Evolutionary conservation across 2,329 filamentous ascomycete genomes (phyloP), one percentile per base, ranked within the genome.

Genomic region (Ploettnerulaceae sp.): DNA sequence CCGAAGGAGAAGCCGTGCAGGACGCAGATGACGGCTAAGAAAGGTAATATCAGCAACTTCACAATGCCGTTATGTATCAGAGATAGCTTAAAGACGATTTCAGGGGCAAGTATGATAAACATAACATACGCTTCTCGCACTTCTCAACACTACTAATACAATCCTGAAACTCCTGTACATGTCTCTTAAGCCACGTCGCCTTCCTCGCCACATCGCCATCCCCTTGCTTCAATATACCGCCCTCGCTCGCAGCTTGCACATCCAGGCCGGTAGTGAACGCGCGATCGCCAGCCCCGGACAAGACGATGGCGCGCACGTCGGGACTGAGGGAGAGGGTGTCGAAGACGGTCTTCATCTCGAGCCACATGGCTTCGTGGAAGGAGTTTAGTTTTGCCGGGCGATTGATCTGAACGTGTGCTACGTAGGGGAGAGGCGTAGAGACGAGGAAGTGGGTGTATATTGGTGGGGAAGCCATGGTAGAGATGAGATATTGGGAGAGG

Each of bases 341-440:
- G 71, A 97, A 93, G 56, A 94, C 73, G 9, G 66, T 61, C 45
- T 81, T 79, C 53, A 95, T 74, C 70, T 95, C 89, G 43, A 83
- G 71, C 89, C 90, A 96, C 81, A 96, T 91, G 44, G 79, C 71
- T 64, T 88, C 81, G 56, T 81, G 76, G 66, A 95, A 96, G 54
- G 90, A 82, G 66, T 97, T 97, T 65, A 96, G 72, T 71, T 95
- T 95, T 56, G 79, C 68, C 1, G 90, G 81, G 1, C 90, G 79
- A 71, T 94, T 90, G 69, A 95, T 95, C 69, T 96, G 84, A 49
- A 97, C 85, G 65, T 95, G 88, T n/a, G 83, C 86, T 38, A 96
- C 83, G 70, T 81, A 81, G 61, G 83, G 75, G 28, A 70, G 61
- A 0, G 89, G 87, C 32, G 81, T 81, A n/a, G 77, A 80, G 57